A percentile compares a stretch with the other conserved stretches of the same genome.
Conservation (phyloP, 2,329 filamentous ascomycete species). For the Aspergillus glaucus region DNA sequence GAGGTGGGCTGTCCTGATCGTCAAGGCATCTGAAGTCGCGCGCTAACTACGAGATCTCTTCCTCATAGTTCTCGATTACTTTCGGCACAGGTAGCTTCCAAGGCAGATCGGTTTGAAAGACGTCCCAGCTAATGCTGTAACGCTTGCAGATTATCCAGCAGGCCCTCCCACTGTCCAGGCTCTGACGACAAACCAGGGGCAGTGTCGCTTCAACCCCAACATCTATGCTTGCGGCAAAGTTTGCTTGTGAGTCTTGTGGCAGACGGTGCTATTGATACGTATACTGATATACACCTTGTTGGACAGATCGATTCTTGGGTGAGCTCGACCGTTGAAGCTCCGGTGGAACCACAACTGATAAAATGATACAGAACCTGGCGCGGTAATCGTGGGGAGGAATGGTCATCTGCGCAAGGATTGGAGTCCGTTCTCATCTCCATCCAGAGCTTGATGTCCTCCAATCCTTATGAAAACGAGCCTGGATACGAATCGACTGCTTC, state of each 20-base stretch:
- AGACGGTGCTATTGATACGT: neutral
- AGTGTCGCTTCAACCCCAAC: constrained; percentile 91
- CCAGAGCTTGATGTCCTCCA: constrained; percentile 88
- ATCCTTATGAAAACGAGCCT: constrained; percentile 94
- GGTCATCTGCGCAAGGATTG: constrained; percentile 91
- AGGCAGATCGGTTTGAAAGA: neutral
- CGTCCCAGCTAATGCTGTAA: neutral
- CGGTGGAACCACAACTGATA: constrained; percentile 3
- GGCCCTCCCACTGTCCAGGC: constrained; percentile 57
- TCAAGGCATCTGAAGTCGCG: neutral
- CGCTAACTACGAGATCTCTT: constrained; percentile 1
- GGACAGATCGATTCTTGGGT: constrained; percentile 76
- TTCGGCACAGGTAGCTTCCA: constrained; percentile 61
- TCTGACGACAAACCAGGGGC: constrained; percentile 80
- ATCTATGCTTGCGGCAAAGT: constrained; percentile 90
- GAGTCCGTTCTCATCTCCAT: constrained; percentile 94
- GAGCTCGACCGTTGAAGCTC: constrained; percentile 23
- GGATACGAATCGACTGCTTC: constrained; percentile 75
- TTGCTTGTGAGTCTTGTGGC: constrained; percentile 62
- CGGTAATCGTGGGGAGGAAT: constrained; percentile 83
- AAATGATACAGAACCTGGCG: constrained; percentile 71
- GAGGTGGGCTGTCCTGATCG: constrained; percentile 53
- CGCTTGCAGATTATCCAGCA: constrained; percentile 68
- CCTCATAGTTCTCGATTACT: constrained; percentile 62
- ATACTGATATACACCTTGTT: neutral